Base-by-base conservation (phyloP, 2,329 filamentous ascomycete species). In the Phoma sp. region DNA sequence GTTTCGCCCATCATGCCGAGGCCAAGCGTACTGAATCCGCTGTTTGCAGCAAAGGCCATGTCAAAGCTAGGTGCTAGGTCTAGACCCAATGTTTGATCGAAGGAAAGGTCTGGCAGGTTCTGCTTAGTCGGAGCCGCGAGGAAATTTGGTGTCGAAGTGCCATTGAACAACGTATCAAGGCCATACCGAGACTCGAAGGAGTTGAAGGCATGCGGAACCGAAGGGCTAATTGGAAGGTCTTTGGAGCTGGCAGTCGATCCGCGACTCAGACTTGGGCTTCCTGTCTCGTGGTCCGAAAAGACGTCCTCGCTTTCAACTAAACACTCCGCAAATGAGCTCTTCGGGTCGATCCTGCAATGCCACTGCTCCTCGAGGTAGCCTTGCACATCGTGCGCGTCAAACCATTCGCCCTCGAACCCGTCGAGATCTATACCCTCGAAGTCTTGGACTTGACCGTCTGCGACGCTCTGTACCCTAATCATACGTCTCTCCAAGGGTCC, bases 321-420 rank as follows among this genome's bases (percentile, higher is more conserved):
- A 81, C 8, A 83, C 82, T 43, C 82, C 1, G 89, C 79, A 50
- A 84, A 86, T 17, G 89, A 86, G 9, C 83, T 80, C 9, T 80
- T 77, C 0, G 83, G 81, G 9, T 88, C 83, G 46, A 92, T 85
- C 40, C 78, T 71, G 27, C 92, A 83, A 5, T 87, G 87, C 27
- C 84, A 82, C 44, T 84, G 80, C 5, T 72, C 63, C 36, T 82
- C 82, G 2, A 96, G 77, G 68, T 92, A 95, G 12, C 84, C 81
- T 72, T 95, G 89, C 0, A 92, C 87, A 70, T 95, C 91, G 55
- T 90, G 83, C 0, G 86, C 78, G 67, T 95, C 90, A 63, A 89
- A 90, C 80, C 91, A 95, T 45, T 90, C 85, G 4, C 90, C 90
- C 55, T 89, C 84, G 57, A 88, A 89, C 0, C 85, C 88, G 1